phyloP scores from a whole-genome alignment of 495 filamentous ascomycete species.

The Antarctomyces pellizariae region DNA sequence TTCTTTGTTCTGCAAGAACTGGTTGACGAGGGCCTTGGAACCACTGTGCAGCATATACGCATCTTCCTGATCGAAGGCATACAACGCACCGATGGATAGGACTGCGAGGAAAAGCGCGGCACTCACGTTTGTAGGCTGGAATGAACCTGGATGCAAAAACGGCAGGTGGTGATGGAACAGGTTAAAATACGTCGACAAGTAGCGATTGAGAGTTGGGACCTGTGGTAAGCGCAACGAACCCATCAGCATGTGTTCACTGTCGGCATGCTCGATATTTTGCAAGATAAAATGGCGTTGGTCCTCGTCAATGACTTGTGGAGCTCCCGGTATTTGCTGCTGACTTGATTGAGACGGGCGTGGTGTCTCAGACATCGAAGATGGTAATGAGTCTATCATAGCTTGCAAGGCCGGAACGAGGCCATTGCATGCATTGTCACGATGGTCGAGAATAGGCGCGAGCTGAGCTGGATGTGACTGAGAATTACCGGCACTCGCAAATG shows the following conservation, averaged over 20 bases:
- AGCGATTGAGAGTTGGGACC: slow-evolving; percentile 58
- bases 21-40: slow-evolving; percentile 86
- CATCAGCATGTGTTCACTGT: slow-evolving; percentile 60
- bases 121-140: slow-evolving; percentile 52
- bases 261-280: slow-evolving; percentile 60
- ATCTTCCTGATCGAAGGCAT: slow-evolving; percentile 90
- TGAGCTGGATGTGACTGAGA: slow-evolving; percentile 30
- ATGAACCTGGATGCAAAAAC: slow-evolving; percentile 85
- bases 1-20: slow-evolving; percentile 92
- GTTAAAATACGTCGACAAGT: slow-evolving; percentile 86
- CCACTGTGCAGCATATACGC: slow-evolving; percentile 94
- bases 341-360: slow-evolving; percentile 54
- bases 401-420: slow-evolving; percentile 35
- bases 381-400: slow-evolving; percentile 43
- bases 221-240: slow-evolving; percentile 75
- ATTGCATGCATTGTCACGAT: slow-evolving; percentile 31
- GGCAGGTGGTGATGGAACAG: slow-evolving; percentile 93
- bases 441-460: slow-evolving; percentile 43
- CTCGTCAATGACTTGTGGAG: slow-evolving; percentile 44
- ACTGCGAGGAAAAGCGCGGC: slow-evolving; percentile 74
- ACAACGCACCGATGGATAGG: slow-evolving; percentile 84
- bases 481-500: slow-evolving; percentile 29
- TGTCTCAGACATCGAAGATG: slow-evolving; percentile 46
- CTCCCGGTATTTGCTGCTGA: slow-evolving; percentile 35
- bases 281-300: slow-evolving; percentile 63